Conservation (phyloP, 768 basidiomycete species). For the Pleurotus djamor region DNA sequence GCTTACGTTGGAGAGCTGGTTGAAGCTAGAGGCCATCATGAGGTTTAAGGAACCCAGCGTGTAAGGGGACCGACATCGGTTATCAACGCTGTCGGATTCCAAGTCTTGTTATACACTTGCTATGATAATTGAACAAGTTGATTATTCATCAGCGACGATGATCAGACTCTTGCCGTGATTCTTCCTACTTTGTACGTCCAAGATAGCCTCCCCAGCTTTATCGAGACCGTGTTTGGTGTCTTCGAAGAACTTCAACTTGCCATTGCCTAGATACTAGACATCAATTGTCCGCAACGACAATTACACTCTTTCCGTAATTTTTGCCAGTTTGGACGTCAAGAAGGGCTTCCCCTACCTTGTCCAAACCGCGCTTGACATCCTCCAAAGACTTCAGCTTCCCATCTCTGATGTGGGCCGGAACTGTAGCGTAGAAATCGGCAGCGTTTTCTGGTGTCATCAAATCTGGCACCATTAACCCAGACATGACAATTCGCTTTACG, state of each 20-base stretch:
- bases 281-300: too few species aligned
- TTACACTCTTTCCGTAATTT: too few species aligned
- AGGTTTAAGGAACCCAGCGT: neutral
- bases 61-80: too few species aligned
- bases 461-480: conserved; percentile 35
- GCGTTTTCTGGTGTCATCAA: conserved; percentile 17
- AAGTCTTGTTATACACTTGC: too few species aligned
- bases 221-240: conserved; percentile 27
- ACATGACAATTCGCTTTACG: conserved; percentile 35
- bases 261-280: conserved; percentile 10
- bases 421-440: conserved; percentile 23
- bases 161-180: conserved; percentile 22
- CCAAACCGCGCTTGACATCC: conserved; percentile 25
- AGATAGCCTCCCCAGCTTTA: conserved; percentile 22
- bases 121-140: too few species aligned
- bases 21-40: neutral
- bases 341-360: conserved; percentile 4
- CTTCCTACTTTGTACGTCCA: conserved; percentile 26
- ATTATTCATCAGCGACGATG: conserved; percentile 1
- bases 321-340: too few species aligned
- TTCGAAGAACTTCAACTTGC: conserved; percentile 26
- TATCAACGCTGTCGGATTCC: too few species aligned
- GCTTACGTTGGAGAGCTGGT: neutral
- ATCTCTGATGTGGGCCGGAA: conserved; percentile 24
- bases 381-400: conserved; percentile 29